Conservation (phyloP, 768 basidiomycete species). For the Suillus bovinus region DNA sequence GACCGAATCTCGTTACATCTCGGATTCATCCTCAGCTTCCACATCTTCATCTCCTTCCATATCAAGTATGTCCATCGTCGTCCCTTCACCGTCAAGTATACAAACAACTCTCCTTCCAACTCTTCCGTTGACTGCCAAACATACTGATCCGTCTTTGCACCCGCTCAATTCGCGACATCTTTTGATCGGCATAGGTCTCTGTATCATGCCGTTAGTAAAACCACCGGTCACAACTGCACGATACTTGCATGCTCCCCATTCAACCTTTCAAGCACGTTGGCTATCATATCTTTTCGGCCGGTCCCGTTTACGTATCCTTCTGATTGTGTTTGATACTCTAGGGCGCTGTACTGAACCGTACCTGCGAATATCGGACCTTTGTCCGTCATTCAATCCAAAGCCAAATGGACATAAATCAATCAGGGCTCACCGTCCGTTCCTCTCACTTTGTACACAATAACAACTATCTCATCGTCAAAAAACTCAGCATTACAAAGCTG, state of each 20-base stretch:
- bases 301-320: slow-evolving; percentile 52
- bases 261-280: slow-evolving; percentile 53
- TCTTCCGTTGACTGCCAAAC: slow-evolving; percentile 74
- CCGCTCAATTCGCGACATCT: slow-evolving; percentile 56
- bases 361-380: slow-evolving; percentile 60
- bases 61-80: slow-evolving; percentile 71
- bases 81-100: slow-evolving; percentile 65
- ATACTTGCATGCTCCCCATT: slow-evolving; percentile 63
- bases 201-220: slow-evolving; percentile 32
- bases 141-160: slow-evolving; percentile 52
- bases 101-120: slow-evolving; percentile 74
- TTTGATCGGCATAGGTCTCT: slow-evolving; percentile 58
- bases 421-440: slow-evolving; percentile 44
- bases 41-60: slow-evolving; percentile 63
- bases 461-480: slow-evolving; percentile 72
- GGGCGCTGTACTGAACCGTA: slow-evolving; percentile 59
- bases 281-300: slow-evolving; percentile 68
- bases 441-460: slow-evolving; percentile 60
- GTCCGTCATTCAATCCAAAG: slow-evolving; percentile 31
- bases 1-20: slow-evolving; percentile 26
- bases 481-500: slow-evolving; percentile 70
- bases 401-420: slow-evolving; percentile 19
- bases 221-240: slow-evolving; percentile 31
- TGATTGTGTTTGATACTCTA: slow-evolving; percentile 55
- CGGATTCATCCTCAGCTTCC: slow-evolving; percentile 40